Percentiles rank a stretch among this genome's conserved stretches.
These are phyloP conservation scores for Phaeophleospora eucalypticola DNA, from an alignment of 2,329 filamentous ascomycete genomes.

Conservation along the genomic window DNA sequence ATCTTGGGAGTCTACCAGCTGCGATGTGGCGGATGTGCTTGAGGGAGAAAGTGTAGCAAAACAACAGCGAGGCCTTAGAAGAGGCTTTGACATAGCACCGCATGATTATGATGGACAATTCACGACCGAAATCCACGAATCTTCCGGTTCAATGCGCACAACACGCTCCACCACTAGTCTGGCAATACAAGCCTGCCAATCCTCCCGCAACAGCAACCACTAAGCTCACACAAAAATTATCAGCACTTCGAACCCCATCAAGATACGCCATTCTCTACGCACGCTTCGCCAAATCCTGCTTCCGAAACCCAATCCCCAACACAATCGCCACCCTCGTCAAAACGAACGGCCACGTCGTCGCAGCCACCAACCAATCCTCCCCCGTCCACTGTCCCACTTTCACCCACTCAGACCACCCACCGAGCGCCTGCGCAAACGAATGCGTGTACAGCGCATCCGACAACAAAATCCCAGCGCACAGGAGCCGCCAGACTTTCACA, in stretches of 20 bases:
- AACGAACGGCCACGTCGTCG: constrained; percentile 30
- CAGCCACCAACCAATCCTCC: constrained; percentile 26
- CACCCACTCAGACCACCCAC: constrained; percentile 25
- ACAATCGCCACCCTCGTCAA: constrained; percentile 26
- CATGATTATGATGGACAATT: no score
- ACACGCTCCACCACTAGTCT: not conserved
- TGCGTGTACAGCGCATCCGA: constrained; percentile 26
- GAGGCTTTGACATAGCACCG: no score
- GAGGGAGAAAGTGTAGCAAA: no score
- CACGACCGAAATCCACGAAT: no score
- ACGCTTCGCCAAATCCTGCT: not conserved
- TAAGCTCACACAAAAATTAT: no score
- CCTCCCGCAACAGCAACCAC: not conserved
- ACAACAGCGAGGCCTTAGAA: no score
- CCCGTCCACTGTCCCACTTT: constrained; percentile 23
- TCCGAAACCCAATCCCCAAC: constrained; percentile 20
- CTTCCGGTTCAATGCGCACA: not conserved
- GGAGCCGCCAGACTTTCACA: constrained; percentile 26
- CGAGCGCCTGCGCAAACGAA: constrained; percentile 27
- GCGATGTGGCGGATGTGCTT: no score
- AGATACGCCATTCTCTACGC: no score
- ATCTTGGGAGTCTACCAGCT: not conserved
- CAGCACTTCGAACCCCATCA: no score
- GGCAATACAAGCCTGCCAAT: not conserved
- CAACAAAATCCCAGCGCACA: constrained; percentile 27